A percentile compares a stretch with the other conserved stretches of the same genome.
These are phyloP conservation scores for Naganishia vaughanmartiniae DNA, from an alignment of 768 basidiomycete species.

Conservation along the genomic window DNA sequence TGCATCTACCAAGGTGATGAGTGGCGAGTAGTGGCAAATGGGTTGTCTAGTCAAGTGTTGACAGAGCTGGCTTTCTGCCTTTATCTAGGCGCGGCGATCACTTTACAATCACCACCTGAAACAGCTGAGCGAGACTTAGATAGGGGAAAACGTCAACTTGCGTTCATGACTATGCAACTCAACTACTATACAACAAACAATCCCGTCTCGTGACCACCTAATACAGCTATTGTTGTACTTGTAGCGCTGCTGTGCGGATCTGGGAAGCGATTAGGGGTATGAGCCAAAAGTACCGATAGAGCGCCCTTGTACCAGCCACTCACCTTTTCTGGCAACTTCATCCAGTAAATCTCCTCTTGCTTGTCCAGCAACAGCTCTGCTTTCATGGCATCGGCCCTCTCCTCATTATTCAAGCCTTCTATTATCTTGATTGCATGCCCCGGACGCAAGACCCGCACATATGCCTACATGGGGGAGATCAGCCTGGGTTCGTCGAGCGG, in stretches of 20 bases:
- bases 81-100: no score
- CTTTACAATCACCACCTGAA: no score
- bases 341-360: constrained; percentile 26
- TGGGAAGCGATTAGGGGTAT: neutral
- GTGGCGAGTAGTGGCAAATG: no score
- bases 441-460: constrained; percentile 18
- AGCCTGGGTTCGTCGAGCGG: neutral
- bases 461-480: neutral
- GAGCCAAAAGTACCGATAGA: neutral
- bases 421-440: constrained; percentile 11
- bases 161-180: neutral
- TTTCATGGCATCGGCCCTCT: neutral
- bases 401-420: neutral
- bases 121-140: no score
- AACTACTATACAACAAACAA: constrained; percentile 2
- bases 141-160: neutral
- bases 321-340: constrained; percentile 22
- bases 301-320: neutral
- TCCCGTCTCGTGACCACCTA: neutral
- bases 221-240: neutral
- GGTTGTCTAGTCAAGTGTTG: no score
- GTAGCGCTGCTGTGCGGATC: constrained; percentile 14
- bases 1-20: no score
- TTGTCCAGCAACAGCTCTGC: constrained; percentile 14
- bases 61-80: no score